Evolutionary conservation across 192 early-diverging fungal species (phyloP), one percentile per base, ranked within the genome.

Genomic region (Thamnidium elegans): DNA sequence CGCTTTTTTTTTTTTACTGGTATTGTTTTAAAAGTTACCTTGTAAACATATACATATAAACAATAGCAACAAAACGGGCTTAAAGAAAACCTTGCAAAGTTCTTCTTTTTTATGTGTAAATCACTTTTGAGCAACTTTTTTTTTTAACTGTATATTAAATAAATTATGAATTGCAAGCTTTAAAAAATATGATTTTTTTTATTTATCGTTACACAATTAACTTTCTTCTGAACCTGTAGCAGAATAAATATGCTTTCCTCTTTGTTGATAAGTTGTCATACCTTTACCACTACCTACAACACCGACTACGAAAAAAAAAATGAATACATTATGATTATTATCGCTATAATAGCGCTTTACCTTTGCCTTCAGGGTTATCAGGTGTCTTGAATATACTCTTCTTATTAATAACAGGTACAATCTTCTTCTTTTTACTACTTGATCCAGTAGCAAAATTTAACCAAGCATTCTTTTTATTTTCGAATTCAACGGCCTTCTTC

Each of bases 341-440:
- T n/a, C n/a, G n/a, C n/a, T n/a, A n/a, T n/a, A n/a, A n/a, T n/a
- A n/a, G n/a, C n/a, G n/a, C n/a, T n/a, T n/a, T n/a, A 83, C 84
- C 84, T 86, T 87, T 78, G 68, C 91, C 76, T 65, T 90, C 71
- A 3, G 88, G 88, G 72, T 89, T 89, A 60, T 90, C 90, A 0
- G 91, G 90, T 4, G 87, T 92, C n/a, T 84, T 78, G 76, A 92
- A 92, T 43, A 92, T 92, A 68, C 84, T 87, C 66, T 80, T 81
- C 56, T 89, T 87, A 43, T 90, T 82, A 39, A 87, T 68, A 0
- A 81, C 72, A 0, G 74, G 65, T 10, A 66, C 67, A 17, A 50
- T 55, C 19, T 60, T 50, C 55, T 87, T 89, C 62, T 84, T 88
- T 36, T 68, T 78, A 30, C 73, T 71, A 8, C 68, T 73, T 39